A percentile compares a stretch with the other conserved stretches of the same genome.
Conservation (phyloP, 148 eudicot genomes). For the Simmondsia chinensis region DNA sequence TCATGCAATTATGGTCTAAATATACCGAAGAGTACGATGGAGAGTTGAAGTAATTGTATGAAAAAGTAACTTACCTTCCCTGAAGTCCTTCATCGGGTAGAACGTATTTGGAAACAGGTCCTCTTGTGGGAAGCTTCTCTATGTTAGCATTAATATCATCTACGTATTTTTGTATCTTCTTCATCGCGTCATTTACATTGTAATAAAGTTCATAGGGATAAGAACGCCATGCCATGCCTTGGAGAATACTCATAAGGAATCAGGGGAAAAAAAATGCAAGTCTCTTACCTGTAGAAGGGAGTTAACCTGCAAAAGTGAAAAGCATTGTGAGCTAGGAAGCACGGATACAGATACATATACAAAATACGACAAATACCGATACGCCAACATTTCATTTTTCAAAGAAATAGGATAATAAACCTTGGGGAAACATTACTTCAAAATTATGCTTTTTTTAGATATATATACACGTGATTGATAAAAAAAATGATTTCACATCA, state of each 20-base stretch:
- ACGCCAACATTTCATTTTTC: no score
- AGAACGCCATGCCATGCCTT: background rate
- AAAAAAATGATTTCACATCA: no score
- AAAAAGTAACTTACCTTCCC: constrained; percentile 63
- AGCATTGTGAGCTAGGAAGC: constrained; percentile 13
- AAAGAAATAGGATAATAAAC: no score
- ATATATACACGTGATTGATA: no score
- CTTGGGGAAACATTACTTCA: no score
- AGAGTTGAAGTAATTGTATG: no score
- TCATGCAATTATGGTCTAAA: no score
- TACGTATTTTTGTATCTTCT: constrained; percentile 67
- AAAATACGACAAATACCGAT: no score
- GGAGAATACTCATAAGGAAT: background rate
- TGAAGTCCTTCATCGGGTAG: constrained; percentile 74
- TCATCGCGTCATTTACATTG: constrained; percentile 71
- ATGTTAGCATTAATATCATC: constrained; percentile 82
- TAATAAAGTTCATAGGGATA: constrained; percentile 6
- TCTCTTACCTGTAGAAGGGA: constrained; percentile 82
- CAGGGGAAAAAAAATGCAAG: background rate
- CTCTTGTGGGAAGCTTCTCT: constrained; percentile 71
- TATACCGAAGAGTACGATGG: no score
- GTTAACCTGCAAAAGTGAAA: constrained; percentile 67
- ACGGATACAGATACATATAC: no score
- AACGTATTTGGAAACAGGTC: constrained; percentile 91
- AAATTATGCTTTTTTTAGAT: no score